A percentile compares a stretch with the other conserved stretches of the same genome.
Evolutionary conservation across 2,329 filamentous ascomycete species (phyloP).

Genomic region (Fusarium siculi): DNA sequence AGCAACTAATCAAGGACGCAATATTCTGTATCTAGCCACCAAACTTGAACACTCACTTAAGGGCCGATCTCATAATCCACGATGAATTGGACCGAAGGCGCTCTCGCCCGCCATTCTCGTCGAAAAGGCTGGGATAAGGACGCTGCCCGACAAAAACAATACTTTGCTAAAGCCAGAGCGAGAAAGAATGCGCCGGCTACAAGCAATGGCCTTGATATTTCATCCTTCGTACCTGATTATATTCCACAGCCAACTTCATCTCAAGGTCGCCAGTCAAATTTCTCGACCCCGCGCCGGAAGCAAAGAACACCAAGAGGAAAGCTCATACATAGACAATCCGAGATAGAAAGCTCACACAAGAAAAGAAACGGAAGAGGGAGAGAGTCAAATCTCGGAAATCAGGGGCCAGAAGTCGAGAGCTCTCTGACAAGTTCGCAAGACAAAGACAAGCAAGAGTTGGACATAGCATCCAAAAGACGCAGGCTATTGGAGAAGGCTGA

Average conservation of each 20-base stretch:
- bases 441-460: background rate
- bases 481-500: slow-evolving; percentile 43
- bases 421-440: background rate
- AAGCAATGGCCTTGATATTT: background rate
- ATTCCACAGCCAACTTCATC: slow-evolving; percentile 20
- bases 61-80: background rate
- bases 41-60: background rate
- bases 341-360: background rate
- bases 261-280: background rate
- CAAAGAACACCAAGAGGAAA: slow-evolving; percentile 17
- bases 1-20: background rate
- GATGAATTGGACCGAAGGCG: slow-evolving; percentile 58
- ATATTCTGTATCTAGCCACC: background rate
- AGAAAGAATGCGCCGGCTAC: slow-evolving; percentile 28
- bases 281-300: slow-evolving; percentile 7
- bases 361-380: background rate
- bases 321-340: slow-evolving; percentile 13
- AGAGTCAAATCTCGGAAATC: background rate
- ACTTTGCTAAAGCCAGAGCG: slow-evolving; percentile 52
- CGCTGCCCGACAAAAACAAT: slow-evolving; percentile 49
- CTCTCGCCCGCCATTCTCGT: slow-evolving; percentile 51
- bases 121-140: slow-evolving; percentile 49
- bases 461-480: slow-evolving; percentile 40
- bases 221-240: slow-evolving; percentile 45
- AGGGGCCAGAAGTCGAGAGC: background rate